Evolutionary conservation across 345 rosid genomes (phyloP).

Genomic region (Melaleuca quinquenervia): DNA sequence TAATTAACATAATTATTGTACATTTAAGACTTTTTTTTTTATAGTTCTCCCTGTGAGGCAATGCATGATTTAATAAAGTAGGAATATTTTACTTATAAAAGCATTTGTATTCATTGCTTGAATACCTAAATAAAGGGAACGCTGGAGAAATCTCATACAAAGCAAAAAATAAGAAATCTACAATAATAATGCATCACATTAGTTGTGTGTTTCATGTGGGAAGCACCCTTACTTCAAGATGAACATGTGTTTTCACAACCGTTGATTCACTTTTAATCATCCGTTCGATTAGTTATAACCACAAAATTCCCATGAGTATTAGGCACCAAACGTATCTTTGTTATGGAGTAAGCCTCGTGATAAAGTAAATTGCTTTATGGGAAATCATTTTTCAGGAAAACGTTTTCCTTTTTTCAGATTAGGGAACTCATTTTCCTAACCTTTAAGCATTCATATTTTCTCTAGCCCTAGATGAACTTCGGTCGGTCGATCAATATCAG

Average conservation of each 20-base stretch:
- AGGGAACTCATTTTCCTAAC: neutral
- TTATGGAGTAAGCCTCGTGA: neutral
- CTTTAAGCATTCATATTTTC: neutral
- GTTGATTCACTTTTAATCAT: neutral
- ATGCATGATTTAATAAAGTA: neutral
- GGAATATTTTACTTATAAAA: neutral
- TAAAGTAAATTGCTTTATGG: too few relatives aligned
- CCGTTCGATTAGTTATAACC: neutral
- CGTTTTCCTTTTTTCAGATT: too few relatives aligned
- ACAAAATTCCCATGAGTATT: neutral
- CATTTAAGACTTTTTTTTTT: too few relatives aligned
- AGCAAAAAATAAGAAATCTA: neutral
- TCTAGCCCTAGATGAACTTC: rapidly evolving
- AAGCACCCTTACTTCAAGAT: neutral
- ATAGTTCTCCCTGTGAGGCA: neutral
- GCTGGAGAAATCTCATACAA: neutral
- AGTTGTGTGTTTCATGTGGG: neutral
- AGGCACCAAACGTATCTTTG: neutral
- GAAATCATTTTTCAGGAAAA: too few relatives aligned
- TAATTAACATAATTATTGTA: too few relatives aligned
- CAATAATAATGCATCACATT: neutral
- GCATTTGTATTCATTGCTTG: neutral
- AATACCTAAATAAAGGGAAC: neutral
- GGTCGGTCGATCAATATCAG: neutral
- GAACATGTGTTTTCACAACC: neutral